Evolutionary conservation across 371 early-diverging fungal species (phyloP), one percentile per base, ranked within the genome.

Genomic region (Mortierella sp.): DNA sequence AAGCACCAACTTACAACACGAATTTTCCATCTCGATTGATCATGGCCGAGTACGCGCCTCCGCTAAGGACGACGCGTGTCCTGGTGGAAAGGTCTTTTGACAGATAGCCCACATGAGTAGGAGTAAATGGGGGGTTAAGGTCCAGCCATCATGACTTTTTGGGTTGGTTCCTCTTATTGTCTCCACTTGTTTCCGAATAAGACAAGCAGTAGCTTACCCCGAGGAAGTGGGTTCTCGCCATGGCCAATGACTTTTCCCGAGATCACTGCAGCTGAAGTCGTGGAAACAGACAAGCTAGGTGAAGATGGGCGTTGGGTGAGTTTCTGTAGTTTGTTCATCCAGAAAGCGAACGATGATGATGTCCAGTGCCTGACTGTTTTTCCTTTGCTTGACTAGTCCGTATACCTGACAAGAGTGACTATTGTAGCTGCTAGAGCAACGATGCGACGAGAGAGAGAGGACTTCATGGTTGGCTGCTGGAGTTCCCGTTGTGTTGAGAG

Each of bases 11-110:
- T 48, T 61, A 74, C 76, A 74, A 69, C 50, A n/a, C 10, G 42
- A 74, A 74, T 21, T 47, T 54, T 10, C 76, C 76, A 13, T 74
- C 76, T 55, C 65, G 68, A 34, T 58, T 62, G 58, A 74, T 54
- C 68, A 61, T 65, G 46, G 70, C 47, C 4, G 76, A 50, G 50
- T 65, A 67, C n/a, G 61, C 41, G 55, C 76, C 76, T 18, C 76
- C 76, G 26, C 66, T 74, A 52, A 74, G 76, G 30, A 61, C 23
- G 46, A 74, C 61, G 13, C 76, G 76, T 13, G 76, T 74, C 52
- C 54, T 61, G 43, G 13, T 0, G 8, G 69, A 61, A 12, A 74
- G 69, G 38, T 74, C 76, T 74, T 34, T 10, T n/a, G n/a, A n/a
- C n/a, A n/a, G n/a, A 64, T 39, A 1, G 16, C 18, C 9, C 19